phyloP scores from a whole-genome alignment of 2,329 filamentous ascomycete genomes.

The Aspergillus awamori region DNA sequence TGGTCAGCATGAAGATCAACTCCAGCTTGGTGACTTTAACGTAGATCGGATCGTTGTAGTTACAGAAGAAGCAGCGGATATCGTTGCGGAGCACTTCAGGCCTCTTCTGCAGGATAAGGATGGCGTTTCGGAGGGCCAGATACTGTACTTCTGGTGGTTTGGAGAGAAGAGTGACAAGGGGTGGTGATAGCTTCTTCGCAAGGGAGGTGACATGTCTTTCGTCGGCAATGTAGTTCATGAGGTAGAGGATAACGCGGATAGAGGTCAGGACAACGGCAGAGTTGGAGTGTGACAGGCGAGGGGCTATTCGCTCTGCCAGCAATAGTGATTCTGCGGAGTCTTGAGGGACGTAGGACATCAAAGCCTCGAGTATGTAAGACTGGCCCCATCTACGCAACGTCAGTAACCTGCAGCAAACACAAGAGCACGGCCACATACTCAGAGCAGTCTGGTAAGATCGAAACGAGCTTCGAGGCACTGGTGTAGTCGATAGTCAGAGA shows the following conservation, averaged over 20 bases:
- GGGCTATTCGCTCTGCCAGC: conserved; percentile 88
- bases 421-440: conserved; percentile 64
- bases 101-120: conserved; percentile 88
- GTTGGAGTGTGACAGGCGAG: conserved; percentile 95
- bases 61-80: conserved; percentile 99
- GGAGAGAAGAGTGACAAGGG: conserved; percentile 88
- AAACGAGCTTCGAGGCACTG: conserved; percentile 97
- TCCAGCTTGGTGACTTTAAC: conserved; percentile 99
- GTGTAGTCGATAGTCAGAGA: conserved; percentile 97
- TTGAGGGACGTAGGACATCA: conserved; percentile 97
- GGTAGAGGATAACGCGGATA: conserved; percentile 91
- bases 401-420: conserved; percentile 12
- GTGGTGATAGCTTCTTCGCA: conserved; percentile 91
- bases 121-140: conserved; percentile 86
- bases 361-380: conserved; percentile 94
- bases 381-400: conserved; percentile 78
- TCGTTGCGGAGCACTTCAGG: conserved; percentile 95
- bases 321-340: conserved; percentile 85
- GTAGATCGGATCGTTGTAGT: conserved; percentile 99
- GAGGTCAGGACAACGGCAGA: conserved; percentile 95
- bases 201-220: conserved; percentile 83
- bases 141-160: conserved; percentile 99
- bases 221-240: conserved; percentile 98
- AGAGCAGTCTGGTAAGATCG: conserved; percentile 93
- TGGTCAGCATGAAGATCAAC: conserved; percentile 98